Evolutionary conservation across 1,284 basidiomycete genomes (phyloP).

Genomic region (Trichosporon sp.): DNA sequence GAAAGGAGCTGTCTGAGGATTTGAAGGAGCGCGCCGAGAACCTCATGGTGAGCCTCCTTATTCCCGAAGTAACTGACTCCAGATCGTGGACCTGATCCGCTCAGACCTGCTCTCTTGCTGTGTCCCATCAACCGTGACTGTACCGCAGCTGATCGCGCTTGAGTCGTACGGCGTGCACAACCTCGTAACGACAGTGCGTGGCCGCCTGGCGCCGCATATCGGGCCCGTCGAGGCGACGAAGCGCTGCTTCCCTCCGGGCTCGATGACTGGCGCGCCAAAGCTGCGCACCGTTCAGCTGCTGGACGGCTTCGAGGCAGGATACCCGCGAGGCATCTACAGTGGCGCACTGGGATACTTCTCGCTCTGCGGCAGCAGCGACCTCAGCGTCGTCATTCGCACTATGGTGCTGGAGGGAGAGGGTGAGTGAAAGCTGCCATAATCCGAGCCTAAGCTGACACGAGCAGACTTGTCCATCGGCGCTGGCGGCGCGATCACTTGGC

Average conservation of each 20-base stretch:
- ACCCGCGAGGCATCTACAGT: conserved; percentile 79
- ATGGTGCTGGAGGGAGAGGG: conserved; percentile 73
- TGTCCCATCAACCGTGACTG: conserved; percentile 70
- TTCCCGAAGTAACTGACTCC: conserved; percentile 20
- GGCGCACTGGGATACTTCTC: conserved; percentile 92
- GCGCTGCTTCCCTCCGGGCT: conserved; percentile 85
- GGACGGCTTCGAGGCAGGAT: conserved; percentile 72
- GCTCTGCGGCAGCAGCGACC: conserved; percentile 83
- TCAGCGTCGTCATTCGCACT: conserved; percentile 94
- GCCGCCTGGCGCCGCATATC: conserved; percentile 59
- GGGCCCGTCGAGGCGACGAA: conserved; percentile 72
- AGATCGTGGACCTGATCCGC: conserved; percentile 92
- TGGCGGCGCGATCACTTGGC: conserved; percentile 92
- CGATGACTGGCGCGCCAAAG: conserved; percentile 98
- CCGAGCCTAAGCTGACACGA: conserved; percentile 5
- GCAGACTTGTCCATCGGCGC: conserved; percentile 68
- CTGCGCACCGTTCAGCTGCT: conserved; percentile 89
- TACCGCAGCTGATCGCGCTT: conserved; percentile 82
- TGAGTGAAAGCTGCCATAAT: conserved; percentile 28
- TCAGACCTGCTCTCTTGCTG: conserved; percentile 81
- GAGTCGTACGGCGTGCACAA: conserved; percentile 97
- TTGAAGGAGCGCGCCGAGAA: conserved; percentile 95
- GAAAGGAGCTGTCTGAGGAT: conserved; percentile 66
- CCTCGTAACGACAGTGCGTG: conserved; percentile 90
- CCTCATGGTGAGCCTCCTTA: conserved; percentile 66